Evolutionary conservation across 495 filamentous ascomycete species (phyloP), one percentile per base, ranked within the genome.

Genomic region (Oidiodendron maius): DNA sequence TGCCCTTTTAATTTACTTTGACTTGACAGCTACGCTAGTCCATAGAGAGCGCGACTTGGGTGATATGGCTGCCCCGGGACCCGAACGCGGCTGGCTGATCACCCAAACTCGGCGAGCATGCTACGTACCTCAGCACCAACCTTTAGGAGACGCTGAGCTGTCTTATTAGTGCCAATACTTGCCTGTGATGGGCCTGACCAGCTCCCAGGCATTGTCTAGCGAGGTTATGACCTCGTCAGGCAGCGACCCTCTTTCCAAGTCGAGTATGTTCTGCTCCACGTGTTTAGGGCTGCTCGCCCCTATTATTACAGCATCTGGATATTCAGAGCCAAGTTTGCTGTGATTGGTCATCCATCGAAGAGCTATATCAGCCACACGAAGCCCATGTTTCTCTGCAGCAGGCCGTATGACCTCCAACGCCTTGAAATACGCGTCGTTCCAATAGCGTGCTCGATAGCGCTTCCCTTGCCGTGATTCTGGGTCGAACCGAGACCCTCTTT

Each of bases 401-500:
- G 40, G 24, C 22, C 52, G 41, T 3, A 49, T 20, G 22, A 50
- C 54, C 44, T 57, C 54, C 24, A 50, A 69, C 51, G 71, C 71
- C 35, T 69, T 64, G 46, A 74, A 72, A 46, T 73, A 70, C 15
- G 50, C 55, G 26, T 68, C 64, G 28, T 69, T 70, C 64, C 67
- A 76, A 41, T 77, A 77, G 0, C 71, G 61, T 3, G 41, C 46
- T 3, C 66, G 64, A 44, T 68, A 61, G 23, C 64, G 52, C 20
- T 48, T 18, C 2, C 49, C 54, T 25, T 52, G 54, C 12, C 10
- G 24, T 17, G 17, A 25, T 16, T 61, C 21, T 60, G 66, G 50
- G 82, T 74, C 50, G 74, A 81, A 68, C 79, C 94, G 13, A 86
- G 75, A 9, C 86, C 88, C 44, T 76, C 72, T 0, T 63, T 61